Percentiles rank a stretch among this genome's conserved stretches.
Evolutionary conservation across 1,139 yeast genomes (phyloP).

Genomic region (Kodamaea ohmeri): DNA sequence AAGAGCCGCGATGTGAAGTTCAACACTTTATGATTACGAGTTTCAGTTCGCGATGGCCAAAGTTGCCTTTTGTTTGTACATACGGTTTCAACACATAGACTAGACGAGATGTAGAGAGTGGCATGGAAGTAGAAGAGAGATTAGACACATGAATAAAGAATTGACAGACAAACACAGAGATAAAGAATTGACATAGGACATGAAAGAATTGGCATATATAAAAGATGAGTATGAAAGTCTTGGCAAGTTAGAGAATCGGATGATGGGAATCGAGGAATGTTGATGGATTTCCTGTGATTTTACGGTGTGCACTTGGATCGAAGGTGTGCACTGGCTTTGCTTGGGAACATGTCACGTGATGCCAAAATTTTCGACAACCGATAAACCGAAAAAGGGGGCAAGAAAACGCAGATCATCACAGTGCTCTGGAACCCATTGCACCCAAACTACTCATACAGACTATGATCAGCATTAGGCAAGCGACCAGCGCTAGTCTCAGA

Average conservation of each 20-base stretch:
- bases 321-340: too few species aligned
- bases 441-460: background rate
- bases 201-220: too few species aligned
- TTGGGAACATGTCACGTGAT: constrained; percentile 3
- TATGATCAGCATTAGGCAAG: constrained; percentile 6
- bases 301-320: too few species aligned
- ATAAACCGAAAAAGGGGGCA: constrained; percentile 6
- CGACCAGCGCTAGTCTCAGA: constrained; percentile 2
- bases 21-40: constrained; percentile 15
- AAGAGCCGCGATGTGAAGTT: constrained; percentile 19
- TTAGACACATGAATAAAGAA: too few species aligned
- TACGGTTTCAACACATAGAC: constrained; percentile 12
- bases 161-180: too few species aligned
- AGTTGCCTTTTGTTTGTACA: constrained; percentile 6
- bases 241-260: too few species aligned
- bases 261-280: too few species aligned
- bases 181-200: too few species aligned
- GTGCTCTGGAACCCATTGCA: constrained; percentile 2
- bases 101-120: constrained; percentile 4
- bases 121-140: too few species aligned
- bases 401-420: constrained; percentile 3
- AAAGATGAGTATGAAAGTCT: too few species aligned
- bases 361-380: constrained; percentile 5
- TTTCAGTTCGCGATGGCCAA: constrained; percentile 8
- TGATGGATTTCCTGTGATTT: too few species aligned